Base-by-base conservation (phyloP, 805 yeast species). In the Torulaspora microellipsoides region DNA sequence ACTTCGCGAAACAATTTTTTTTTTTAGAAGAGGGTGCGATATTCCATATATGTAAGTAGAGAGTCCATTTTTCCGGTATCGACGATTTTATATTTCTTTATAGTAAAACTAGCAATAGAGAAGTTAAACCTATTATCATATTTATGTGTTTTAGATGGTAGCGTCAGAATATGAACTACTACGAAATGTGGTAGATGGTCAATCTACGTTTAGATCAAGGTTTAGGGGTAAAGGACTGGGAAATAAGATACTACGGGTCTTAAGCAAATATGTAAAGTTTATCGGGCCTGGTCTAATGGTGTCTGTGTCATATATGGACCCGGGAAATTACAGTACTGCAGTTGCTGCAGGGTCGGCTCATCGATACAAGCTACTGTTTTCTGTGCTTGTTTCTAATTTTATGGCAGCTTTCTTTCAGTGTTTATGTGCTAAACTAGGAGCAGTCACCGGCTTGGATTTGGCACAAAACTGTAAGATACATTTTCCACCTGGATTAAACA, bases 261-360 rank as follows among this genome's bases (percentile, higher is more conserved):
- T 70, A 8, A 52, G 58, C 32, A 82, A 81, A 53, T 85, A 81
- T 61, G 65, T 71, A 32, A 66, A 71, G 49, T 85, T 85, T 60
- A 72, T 91, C n/a, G 98, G 98, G 0, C 98, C 98, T 0, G 98
- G 99, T 0, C 69, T 91, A 37, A 84, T 91, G 95, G 95, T 93
- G 2, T 77, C 90, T 4, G 96, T 91, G 28, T 91, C 97, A 0
- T 93, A 90, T 63, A 87, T 93, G 88, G 98, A 91, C 57, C 98
- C 99, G 0, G 99, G 99, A 4, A 91, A 93, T 67, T 91, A 90
- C 65, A 84, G 96, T 31, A 87, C 97, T 1, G 95, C 93, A 8
- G 96, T 91, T 11, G 85, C 93, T 8, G 93, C 95, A 1, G 95
- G 95, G n/a, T 83, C 95, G 27, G 83, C 86, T 23, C 87, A 84